A percentile compares a stretch with the other conserved stretches of the same genome.
Evolutionary conservation across 345 rosid genomes (phyloP).

Genomic region (Sisymbrium altissimum): DNA sequence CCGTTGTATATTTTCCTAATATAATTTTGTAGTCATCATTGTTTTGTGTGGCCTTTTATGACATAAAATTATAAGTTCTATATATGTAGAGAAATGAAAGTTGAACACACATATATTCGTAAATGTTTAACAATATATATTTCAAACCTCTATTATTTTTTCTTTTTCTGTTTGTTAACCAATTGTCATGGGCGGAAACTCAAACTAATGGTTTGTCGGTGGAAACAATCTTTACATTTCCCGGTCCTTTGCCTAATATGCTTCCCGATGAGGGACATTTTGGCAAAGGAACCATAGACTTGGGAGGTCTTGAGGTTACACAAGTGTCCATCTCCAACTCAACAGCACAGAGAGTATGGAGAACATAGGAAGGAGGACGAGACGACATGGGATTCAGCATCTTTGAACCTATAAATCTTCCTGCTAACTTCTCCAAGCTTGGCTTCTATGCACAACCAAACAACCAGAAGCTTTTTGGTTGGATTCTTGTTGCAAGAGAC

Average conservation of each 20-base stretch:
- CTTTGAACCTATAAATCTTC: constrained; percentile 43
- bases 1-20: not conserved
- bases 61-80: not conserved
- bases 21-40: constrained; percentile 5
- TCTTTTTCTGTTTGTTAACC: not conserved
- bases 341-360: constrained; percentile 47
- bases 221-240: constrained; percentile 47
- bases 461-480: constrained; percentile 43
- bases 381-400: constrained; percentile 52
- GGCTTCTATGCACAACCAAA: constrained; percentile 65
- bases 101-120: not conserved
- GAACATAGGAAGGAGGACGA: constrained; percentile 50
- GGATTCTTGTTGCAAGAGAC: constrained; percentile 66
- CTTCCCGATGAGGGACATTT: constrained; percentile 48
- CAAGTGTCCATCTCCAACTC: constrained; percentile 44
- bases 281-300: constrained; percentile 49
- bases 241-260: constrained; percentile 46
- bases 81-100: not conserved
- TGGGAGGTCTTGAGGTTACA: constrained; percentile 56
- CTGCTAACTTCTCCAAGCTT: constrained; percentile 45
- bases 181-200: not conserved
- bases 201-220: constrained; percentile 35
- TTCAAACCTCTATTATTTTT: not conserved
- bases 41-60: not conserved
- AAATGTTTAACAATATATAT: not conserved